Base-by-base conservation (phyloP, 768 basidiomycete species). In the Rhizopogon salebrosus region DNA sequence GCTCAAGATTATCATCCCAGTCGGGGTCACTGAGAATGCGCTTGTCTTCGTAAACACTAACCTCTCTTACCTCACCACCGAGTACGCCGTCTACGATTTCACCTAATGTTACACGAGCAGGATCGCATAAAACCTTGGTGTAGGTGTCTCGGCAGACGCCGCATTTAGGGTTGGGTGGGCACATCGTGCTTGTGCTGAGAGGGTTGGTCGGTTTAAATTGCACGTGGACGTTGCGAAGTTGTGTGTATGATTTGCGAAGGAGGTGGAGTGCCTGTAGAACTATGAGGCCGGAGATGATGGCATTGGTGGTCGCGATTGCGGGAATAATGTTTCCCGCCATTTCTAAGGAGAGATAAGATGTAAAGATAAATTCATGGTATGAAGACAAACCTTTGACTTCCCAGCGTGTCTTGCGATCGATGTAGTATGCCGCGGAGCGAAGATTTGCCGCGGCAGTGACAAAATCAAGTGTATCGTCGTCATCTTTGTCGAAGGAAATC, bases 321-420 rank as follows among this genome's bases (percentile, higher is more conserved):
- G 97, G 97, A 57, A 98, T 99, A 62, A 99, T 98, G 70, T 99
- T 99, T 9, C 97, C 97, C 0, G 97, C 97, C 92, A 98, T 98
- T 70, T 98, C 95, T 95, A n/a, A 4, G 37, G 3, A 14, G 26
- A 13, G 35, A 26, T n/a, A 27, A 36, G 18, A 26, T 4, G 3
- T 2, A 8, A 36, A 2, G 1, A 18, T 18, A 13, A 35, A 38
- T 34, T 5, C 42, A 42, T 22, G 16, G n/a, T 3, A 46, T 22
- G 5, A 31, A 22, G 43, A 42, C 69, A 39, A 49, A 91, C 94
- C 93, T 81, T 99, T 99, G 46, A 99, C 85, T 65, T 98, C 88
- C 91, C 95, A 99, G 14, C 93, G 81, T 1, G 92, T 98, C 75
- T 95, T 94, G 4, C 76, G 77, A 6, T 80, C 79, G 35, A 99